Evolutionary conservation across 1,284 basidiomycete species (phyloP), one percentile per base, ranked within the genome.

Genomic region (Sanguinoderma infundibulare): DNA sequence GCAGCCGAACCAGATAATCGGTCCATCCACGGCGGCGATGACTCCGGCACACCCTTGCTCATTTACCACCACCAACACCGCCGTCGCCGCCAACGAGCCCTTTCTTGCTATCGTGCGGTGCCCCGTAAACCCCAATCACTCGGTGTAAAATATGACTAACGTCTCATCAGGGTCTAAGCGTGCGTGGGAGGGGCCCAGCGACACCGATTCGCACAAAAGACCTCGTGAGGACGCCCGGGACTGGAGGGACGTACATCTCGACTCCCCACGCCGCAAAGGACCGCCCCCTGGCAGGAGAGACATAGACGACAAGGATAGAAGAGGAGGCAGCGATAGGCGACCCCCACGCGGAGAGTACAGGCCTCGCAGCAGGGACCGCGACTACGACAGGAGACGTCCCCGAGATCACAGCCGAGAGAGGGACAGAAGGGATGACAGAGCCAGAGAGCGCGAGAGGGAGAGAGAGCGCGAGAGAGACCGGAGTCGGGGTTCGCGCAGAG

Each of bases 161-260:
- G 79, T 87, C 74, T 80, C 86, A 81, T 84, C 91, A 92, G 91
- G 91, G 82, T 80, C 82, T 76, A 92, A 92, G 87, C 87, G 89
- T 76, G 79, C 86, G 67, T 85, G 85, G 84, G 87, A 91, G 72
- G 86, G 83, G 64, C 74, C 74, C 69, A 77, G 81, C 70, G 76
- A 79, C 69, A 71, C 69, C 59, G 79, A 80, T 58, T 70, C 76
- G 53, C 78, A 82, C 68, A 89, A 90, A 67, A 79, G 87, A 70
- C 79, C 74, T 59, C 74, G 82, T 67, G 86, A 87, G 57, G 87
- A 89, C 56, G 79, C 84, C 0, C 84, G 82, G 66, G 90, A 94
- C 72, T 91, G 91, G 90, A 79, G 89, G 64, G 92, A 94, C 71
- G 87, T 88, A 1, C 85, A 92, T 69, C 71, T 91, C 73, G 85